Evolutionary conservation across 2,329 filamentous ascomycete species (phyloP), one percentile per base, ranked within the genome.

Genomic region (Fusarium sp.): DNA sequence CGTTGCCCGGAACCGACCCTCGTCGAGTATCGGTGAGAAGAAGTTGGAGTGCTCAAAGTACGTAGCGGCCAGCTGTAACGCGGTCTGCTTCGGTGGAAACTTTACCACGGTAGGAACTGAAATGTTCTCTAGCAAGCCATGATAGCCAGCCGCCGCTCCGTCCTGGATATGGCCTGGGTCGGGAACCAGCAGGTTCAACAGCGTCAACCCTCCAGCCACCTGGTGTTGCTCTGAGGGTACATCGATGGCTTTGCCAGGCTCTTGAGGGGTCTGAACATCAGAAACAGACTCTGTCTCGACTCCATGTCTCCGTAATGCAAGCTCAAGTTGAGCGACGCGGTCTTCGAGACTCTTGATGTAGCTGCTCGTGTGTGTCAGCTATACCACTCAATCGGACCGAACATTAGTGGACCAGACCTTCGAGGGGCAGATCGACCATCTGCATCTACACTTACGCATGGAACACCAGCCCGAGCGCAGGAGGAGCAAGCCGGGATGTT

Each of bases 41-140:
- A 80, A 80, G 11, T 79, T 72, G 16, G 75, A 77, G 30, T 80
- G 79, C 43, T 80, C 76, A 32, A 80, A 80, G n/a, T 80, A 80
- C 0, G 76, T 76, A 6, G 77, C 69, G 0, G 68, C 60, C 1
- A 80, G 65, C 35, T 67, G 70, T 3, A 43, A 7, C 9, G 23
- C 64, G 16, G 14, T 74, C 59, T 14, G 68, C 67, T 25, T 52
- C 6, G 13, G 59, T 13, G 41, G 79, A 63, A 45, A 79, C 14
- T 50, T 64, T n/a, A 64, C n/a, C 0, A 1, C 23, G 0, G 59
- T 70, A 2, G 54, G 66, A 6, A 66, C 56, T 5, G 52, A 6
- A 37, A 65, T 32, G 7, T 37, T 8, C 13, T 69, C 66, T 10
- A 75, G 11, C 23, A 74, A 2, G 72, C 73, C 20, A 70, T 62